Evolutionary conservation across 768 basidiomycete species (phyloP), one percentile per base, ranked within the genome.

Genomic region (Polyporus arcularius): DNA sequence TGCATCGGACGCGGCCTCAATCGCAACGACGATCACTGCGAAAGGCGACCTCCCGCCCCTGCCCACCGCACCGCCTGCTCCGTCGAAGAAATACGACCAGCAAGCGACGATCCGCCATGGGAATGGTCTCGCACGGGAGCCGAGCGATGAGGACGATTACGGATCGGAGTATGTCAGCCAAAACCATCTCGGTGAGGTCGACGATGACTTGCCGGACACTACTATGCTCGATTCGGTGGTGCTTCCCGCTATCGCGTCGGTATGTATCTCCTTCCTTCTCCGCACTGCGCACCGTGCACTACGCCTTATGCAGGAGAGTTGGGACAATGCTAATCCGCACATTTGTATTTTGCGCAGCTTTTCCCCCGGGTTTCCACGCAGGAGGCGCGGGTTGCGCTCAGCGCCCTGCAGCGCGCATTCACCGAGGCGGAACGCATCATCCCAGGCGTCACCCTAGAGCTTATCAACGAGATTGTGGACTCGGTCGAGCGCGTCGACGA

Each of bases 221-320:
- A 88, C 91, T n/a, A 96, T 98, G 88, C 79, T 98, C 40, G 95
- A 97, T 69, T 94, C 94, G 3, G 96, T 99, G 32, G 88, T 98
- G 53, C 76, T 98, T 31, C 97, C 97, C 26, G 95, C 95, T n/a
- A 88, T 98, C 67, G 92, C 95, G 46, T 96, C 93, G 62, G 96
- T 98, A 66, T 74, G 89, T 78, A 1, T 26, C 21, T 5, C 45
- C 12, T 21, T 51, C n/a, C 26, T 55, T 41, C 55, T 57, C 45
- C 15, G 26, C 32, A 58, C 32, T n/a, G 1, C 21, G 21, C 21
- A 26, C 31, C n/a, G n/a, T 35, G 45, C 41, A 45, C 35, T 48
- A 18, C 47, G 46, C 21, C 46, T 9, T 28, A 28, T 39, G 39
- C 18, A 1, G n/a, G 16, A 51, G 42, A 18, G 4, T 42, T 18